Base-by-base conservation (phyloP, 495 filamentous ascomycete genomes). In the Chlorociboria aeruginascens region DNA sequence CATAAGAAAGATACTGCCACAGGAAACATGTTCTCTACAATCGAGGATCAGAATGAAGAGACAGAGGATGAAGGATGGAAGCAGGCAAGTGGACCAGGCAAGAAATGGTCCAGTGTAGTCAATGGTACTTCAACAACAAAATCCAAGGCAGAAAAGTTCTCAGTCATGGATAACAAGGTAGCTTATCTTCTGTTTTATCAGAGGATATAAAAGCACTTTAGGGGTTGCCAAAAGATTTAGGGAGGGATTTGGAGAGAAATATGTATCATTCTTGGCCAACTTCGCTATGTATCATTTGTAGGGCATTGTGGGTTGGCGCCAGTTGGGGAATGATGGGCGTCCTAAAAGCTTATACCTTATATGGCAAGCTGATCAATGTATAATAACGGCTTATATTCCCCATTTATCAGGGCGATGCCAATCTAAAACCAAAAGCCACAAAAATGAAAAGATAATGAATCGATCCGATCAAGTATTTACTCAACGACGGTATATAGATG, bases 121-220 rank as follows among this genome's bases (percentile, higher is more conserved):
- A 88, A 85, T 49, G 83, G 82, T 10, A 58, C 68, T 42, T 78
- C 63, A 47, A 73, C 72, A 9, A 74, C 78, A 16, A 77, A 77
- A 32, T 70, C 75, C 9, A 83, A 82, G 57, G 70, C 72, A 56
- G 76, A 78, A 12, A 84, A 81, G 63, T 83, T 82, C 54, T 81
- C 76, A 28, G 71, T 84, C 52, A 87, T 83, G 65, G 93, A 96
- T 61, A 93, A 86, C 69, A 95, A 94, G 69, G 89, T 95, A 45
- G 92, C 92, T 11, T 98, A 98, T 65, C 76, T 98, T 50, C 65
- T 98, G 61, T 93, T 98, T 66, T 98, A 98, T 63, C 81, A 95
- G 68, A 56, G 49, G 47, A 60, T 58, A 52, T 58, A 49, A 58
- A 16, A 25, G 20, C 4, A 25, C 4, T 25, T 25, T 4, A 4